phyloP scores from a whole-genome alignment of 257 asterid genomes.

The Solanum lignicaule region DNA sequence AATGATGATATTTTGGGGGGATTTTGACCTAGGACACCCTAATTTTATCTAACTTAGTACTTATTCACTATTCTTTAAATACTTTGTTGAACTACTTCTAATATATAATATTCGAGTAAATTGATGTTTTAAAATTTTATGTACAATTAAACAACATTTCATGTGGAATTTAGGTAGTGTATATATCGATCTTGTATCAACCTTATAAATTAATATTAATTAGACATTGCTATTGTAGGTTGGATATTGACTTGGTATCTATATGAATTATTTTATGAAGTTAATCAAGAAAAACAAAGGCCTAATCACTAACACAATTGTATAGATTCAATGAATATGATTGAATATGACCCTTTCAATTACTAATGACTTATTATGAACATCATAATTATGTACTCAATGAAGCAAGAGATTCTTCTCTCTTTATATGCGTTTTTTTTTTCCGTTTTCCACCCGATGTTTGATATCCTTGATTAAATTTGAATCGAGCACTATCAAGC shows the following conservation, averaged over 20 bases:
- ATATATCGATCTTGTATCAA: not conserved
- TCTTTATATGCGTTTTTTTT: not conserved
- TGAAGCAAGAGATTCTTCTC: not conserved
- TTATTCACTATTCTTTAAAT: not conserved
- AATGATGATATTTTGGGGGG: not conserved
- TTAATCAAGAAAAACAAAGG: not conserved
- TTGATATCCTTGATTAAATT: too few species aligned
- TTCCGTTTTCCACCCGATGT: too few species aligned
- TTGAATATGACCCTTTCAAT: not conserved
- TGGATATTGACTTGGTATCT: not conserved
- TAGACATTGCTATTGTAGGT: not conserved
- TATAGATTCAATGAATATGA: not conserved
- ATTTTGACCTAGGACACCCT: not conserved
- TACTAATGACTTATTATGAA: not conserved
- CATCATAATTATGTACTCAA: not conserved
- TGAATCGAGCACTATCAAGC: fast-evolving
- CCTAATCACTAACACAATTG: not conserved
- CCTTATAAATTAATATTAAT: not conserved
- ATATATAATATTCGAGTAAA: not conserved
- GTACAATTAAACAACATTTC: not conserved
- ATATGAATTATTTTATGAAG: not conserved
- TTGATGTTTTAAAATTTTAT: not conserved
- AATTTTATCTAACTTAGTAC: not conserved
- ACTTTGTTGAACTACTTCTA: not conserved
- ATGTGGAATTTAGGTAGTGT: not conserved